Percentiles rank a stretch among this genome's conserved stretches.
These are phyloP conservation scores for Fonsecaea monophora DNA, from an alignment of 2,329 filamentous ascomycete genomes.

Conservation along the genomic window DNA sequence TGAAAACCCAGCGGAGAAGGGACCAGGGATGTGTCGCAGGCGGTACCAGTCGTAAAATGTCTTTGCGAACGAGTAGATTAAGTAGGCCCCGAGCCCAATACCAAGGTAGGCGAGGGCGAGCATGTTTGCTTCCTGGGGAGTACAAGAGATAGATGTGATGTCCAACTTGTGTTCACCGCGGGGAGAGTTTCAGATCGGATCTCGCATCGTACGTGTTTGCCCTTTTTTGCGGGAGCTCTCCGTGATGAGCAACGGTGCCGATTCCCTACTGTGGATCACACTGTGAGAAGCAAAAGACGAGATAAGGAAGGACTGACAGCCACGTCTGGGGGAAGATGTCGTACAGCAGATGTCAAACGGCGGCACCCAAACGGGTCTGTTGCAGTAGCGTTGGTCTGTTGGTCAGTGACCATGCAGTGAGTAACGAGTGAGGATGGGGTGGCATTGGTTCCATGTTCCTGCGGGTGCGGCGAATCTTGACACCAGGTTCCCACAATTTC, in stretches of 20 bases:
- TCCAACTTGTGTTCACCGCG: constrained; percentile 23
- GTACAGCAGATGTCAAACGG: constrained; percentile 18
- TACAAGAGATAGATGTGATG: constrained; percentile 21
- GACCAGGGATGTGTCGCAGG: constrained; percentile 31
- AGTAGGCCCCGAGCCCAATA: background rate
- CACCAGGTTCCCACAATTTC: constrained; percentile 1
- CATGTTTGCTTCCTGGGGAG: constrained; percentile 23
- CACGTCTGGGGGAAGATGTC: constrained; percentile 17
- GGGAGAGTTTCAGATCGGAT: constrained; percentile 23
- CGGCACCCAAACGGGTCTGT: constrained; percentile 11
- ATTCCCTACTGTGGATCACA: constrained; percentile 2
- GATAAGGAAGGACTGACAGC: constrained; percentile 20
- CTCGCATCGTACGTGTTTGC: constrained; percentile 17
- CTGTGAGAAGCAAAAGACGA: background rate
- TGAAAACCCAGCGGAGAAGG: constrained; percentile 25
- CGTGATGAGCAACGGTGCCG: constrained; percentile 10
- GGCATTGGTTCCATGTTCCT: constrained; percentile 13
- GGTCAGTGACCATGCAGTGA: background rate
- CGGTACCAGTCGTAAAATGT: constrained; percentile 26
- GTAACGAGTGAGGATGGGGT: constrained; percentile 10
- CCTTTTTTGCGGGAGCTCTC: constrained; percentile 2
- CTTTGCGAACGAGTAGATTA: constrained; percentile 15
- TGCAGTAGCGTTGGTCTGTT: constrained; percentile 11
- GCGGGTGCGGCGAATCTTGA: constrained; percentile 1
- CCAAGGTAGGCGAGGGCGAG: constrained; percentile 19